These are phyloP conservation scores for Herpetomonas tarakana DNA, from an alignment of 208 protist genomes.

Conservation along the genomic window DNA sequence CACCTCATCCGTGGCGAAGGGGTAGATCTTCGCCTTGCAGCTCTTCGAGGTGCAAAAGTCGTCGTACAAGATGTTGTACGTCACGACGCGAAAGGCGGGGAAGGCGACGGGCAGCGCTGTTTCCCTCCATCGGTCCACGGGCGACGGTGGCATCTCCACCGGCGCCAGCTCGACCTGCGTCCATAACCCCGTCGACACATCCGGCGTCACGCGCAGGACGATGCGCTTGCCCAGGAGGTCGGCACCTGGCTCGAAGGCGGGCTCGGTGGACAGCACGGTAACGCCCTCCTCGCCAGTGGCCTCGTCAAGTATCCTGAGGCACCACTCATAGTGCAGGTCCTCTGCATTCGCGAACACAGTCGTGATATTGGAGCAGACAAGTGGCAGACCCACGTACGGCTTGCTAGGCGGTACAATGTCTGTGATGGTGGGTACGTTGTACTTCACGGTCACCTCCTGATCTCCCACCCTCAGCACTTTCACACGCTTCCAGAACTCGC, in stretches of 20 bases:
- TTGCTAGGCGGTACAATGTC: constrained; percentile 41
- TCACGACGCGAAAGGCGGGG: constrained; percentile 74
- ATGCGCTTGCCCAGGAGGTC: constrained; percentile 51
- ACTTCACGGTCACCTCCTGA: constrained; percentile 35
- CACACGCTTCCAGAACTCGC: constrained; percentile 50
- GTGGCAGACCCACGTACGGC: constrained; percentile 71
- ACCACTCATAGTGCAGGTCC: constrained; percentile 74
- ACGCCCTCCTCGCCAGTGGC: constrained; percentile 1
- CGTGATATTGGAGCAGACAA: constrained; percentile 59
- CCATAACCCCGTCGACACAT: constrained; percentile 44
- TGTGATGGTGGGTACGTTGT: constrained; percentile 82
- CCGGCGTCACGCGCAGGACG: constrained; percentile 52
- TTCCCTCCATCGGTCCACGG: constrained; percentile 55
- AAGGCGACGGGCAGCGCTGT: constrained; percentile 24
- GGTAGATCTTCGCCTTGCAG: constrained; percentile 75
- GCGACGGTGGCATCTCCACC: constrained; percentile 37
- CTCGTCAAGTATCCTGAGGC: constrained; percentile 11
- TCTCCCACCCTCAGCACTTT: constrained; percentile 44
- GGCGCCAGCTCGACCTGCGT: constrained; percentile 53
- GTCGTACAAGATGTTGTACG: constrained; percentile 92
- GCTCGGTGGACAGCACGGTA: constrained; percentile 35
- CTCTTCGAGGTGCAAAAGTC: constrained; percentile 69
- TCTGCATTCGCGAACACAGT: constrained; percentile 39
- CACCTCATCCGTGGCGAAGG: constrained; percentile 76
- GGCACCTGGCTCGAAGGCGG: constrained; percentile 47